Percentiles rank a stretch among this genome's conserved stretches.
phyloP scores from a whole-genome alignment of 495 filamentous ascomycete genomes.

The Xylaria flabelliformis region DNA sequence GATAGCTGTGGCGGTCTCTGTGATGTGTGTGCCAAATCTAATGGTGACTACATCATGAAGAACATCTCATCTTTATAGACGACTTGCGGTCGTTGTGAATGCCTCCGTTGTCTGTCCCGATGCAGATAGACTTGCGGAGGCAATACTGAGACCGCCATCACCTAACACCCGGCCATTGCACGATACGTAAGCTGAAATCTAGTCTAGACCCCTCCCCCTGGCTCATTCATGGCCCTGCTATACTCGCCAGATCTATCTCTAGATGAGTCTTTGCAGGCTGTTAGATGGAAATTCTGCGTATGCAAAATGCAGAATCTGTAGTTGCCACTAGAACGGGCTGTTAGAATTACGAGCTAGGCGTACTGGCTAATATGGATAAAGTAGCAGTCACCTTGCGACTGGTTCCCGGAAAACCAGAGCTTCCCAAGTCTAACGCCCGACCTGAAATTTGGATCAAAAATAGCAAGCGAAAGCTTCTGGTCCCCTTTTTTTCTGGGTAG shows the following conservation, averaged over 20 bases:
- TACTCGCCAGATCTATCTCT: background rate
- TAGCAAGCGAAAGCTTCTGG: slow-evolving; percentile 29
- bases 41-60: slow-evolving; percentile 5
- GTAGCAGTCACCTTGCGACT: background rate
- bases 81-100: background rate
- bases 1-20: background rate
- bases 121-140: slow-evolving; percentile 19
- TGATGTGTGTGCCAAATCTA: background rate
- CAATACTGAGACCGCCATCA: slow-evolving; percentile 1
- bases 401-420: slow-evolving; percentile 17
- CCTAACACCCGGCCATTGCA: background rate
- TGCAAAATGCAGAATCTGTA: background rate
- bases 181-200: background rate
- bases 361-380: slow-evolving; percentile 30
- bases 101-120: slow-evolving; percentile 9
- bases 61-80: slow-evolving; percentile 21
- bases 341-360: slow-evolving; percentile 9
- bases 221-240: background rate
- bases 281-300: background rate
- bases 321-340: slow-evolving; percentile 3
- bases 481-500: slow-evolving; percentile 8
- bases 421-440: background rate
- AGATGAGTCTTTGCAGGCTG: slow-evolving; percentile 10
- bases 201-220: slow-evolving; percentile 14
- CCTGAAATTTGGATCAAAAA: slow-evolving; percentile 22